Percentiles rank a stretch among this genome's conserved stretches.
Evolutionary conservation across 352 stramenopile species (phyloP).

Genomic region (Phytophthora meadii): DNA sequence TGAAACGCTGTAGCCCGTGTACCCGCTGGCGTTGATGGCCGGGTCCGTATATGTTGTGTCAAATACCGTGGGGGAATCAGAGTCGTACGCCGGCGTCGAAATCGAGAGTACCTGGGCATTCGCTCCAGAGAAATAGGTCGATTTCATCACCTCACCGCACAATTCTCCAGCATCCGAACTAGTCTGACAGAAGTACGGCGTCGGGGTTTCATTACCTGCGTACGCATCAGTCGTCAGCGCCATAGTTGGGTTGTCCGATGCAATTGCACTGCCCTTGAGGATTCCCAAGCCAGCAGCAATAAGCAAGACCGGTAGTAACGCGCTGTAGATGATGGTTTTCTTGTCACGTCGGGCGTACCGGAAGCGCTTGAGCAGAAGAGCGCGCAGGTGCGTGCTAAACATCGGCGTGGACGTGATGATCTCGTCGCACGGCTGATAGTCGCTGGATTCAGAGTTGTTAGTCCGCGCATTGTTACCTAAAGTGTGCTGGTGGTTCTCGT

Average conservation of each 20-base stretch:
- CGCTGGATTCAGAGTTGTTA: conserved; percentile 10
- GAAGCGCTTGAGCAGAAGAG: conserved; percentile 63
- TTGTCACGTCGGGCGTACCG: conserved; percentile 51
- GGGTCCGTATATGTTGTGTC: conserved; percentile 50
- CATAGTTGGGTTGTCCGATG: conserved; percentile 44
- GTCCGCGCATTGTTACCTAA: conserved; percentile 23
- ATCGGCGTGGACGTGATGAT: conserved; percentile 22
- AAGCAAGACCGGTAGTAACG: conserved; percentile 52
- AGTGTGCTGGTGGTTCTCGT: conserved; percentile 44
- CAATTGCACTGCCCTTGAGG: conserved; percentile 38
- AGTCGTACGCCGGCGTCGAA: conserved; percentile 32
- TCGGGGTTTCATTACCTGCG: conserved; percentile 36
- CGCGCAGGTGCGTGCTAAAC: conserved; percentile 43
- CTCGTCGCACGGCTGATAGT: conserved; percentile 28
- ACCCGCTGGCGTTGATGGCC: conserved; percentile 40
- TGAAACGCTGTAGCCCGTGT: conserved; percentile 46
- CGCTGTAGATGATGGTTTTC: conserved; percentile 53
- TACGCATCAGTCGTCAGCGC: conserved; percentile 30
- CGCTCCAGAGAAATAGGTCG: conserved; percentile 33
- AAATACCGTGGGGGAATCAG: conserved; percentile 52
- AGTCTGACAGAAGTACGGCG: conserved; percentile 44
- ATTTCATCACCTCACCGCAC: conserved; percentile 42
- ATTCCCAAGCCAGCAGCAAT: conserved; percentile 57
- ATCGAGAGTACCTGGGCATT: conserved; percentile 17
- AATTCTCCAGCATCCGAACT: conserved; percentile 30